phyloP scores from a whole-genome alignment of 805 yeast species.

The Candida tammaniensis region DNA sequence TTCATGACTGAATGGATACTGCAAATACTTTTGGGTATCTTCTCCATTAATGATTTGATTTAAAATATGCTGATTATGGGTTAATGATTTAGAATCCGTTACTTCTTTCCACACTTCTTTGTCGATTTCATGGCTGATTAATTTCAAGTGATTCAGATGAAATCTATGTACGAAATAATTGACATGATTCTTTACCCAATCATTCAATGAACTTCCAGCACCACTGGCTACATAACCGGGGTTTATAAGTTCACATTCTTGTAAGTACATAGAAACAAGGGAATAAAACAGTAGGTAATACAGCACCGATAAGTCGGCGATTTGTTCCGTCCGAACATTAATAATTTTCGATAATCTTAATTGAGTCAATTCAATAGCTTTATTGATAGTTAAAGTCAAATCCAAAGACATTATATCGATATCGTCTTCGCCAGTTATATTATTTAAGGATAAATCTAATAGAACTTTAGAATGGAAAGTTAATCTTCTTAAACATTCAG shows the following conservation, averaged over 20 bases:
- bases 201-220: constrained; percentile 51
- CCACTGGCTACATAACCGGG: constrained; percentile 61
- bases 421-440: constrained; percentile 19
- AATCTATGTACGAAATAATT: constrained; percentile 54
- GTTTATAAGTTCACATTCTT: constrained; percentile 80
- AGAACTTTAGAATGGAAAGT: constrained; percentile 76
- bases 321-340: constrained; percentile 71
- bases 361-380: constrained; percentile 70
- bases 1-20: constrained; percentile 14
- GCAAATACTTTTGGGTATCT: constrained; percentile 19
- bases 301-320: constrained; percentile 53
- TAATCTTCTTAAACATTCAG: constrained; percentile 72
- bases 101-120: constrained; percentile 80
- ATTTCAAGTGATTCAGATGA: constrained; percentile 50
- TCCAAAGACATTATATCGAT: constrained; percentile 59
- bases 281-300: constrained; percentile 67
- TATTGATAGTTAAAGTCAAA: constrained; percentile 60
- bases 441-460: constrained; percentile 59
- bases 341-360: constrained; percentile 74
- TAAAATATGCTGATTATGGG: constrained; percentile 20
- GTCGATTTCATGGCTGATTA: constrained; percentile 51
- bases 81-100: constrained; percentile 43
- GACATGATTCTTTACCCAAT: constrained; percentile 64
- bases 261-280: constrained; percentile 64
- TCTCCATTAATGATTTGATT: constrained; percentile 25